Evolutionary conservation across 768 basidiomycete species (phyloP).

Genomic region (Trametes cubensis): DNA sequence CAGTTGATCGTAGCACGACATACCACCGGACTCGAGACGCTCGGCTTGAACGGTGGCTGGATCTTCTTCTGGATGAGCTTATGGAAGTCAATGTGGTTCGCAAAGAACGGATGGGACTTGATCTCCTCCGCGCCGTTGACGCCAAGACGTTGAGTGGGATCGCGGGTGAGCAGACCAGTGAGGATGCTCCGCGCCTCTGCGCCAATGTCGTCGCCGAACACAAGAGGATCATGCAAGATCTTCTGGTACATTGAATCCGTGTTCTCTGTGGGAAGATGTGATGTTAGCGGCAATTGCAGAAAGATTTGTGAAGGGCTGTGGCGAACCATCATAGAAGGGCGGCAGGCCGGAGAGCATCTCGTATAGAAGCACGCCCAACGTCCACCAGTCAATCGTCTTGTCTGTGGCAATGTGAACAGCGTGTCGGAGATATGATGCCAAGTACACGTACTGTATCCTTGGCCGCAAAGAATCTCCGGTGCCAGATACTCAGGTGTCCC

Average conservation of each 20-base stretch:
- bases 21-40: constrained; percentile 81
- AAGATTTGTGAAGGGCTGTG: not conserved
- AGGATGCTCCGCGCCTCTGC: constrained; percentile 84
- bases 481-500: constrained; percentile 97
- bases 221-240: constrained; percentile 89
- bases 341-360: constrained; percentile 96
- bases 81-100: constrained; percentile 88
- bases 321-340: constrained; percentile 88
- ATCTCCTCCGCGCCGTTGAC: constrained; percentile 95
- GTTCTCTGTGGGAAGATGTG: constrained; percentile 76
- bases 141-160: constrained; percentile 83
- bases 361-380: constrained; percentile 88
- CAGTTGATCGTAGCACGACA: constrained; percentile 25
- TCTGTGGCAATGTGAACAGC: constrained; percentile 43
- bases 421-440: too few species aligned
- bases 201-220: constrained; percentile 87
- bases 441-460: constrained; percentile 66
- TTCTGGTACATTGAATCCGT: constrained; percentile 96
- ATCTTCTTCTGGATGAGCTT: constrained; percentile 88
- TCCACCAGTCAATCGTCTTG: constrained; percentile 98
- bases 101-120: constrained; percentile 92
- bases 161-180: constrained; percentile 82
- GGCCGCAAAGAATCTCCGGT: constrained; percentile 77
- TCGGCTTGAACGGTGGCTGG: constrained; percentile 97
- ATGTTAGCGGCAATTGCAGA: not conserved